Conservation (phyloP, 768 basidiomycete species). For the Crepidotus variabilis region DNA sequence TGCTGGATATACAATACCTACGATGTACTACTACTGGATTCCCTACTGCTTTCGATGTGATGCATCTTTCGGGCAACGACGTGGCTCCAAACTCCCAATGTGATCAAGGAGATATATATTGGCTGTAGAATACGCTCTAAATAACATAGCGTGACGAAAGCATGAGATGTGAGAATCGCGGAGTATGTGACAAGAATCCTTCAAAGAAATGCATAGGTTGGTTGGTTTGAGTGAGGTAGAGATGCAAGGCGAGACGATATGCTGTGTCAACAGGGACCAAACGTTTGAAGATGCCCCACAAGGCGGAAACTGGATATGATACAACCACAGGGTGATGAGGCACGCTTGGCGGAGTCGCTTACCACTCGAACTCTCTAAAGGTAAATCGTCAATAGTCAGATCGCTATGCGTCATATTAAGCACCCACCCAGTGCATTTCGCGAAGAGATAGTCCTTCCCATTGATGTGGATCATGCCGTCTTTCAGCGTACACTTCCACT, state of each 20-base stretch:
- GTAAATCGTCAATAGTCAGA: constrained; percentile 3
- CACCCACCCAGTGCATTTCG: constrained; percentile 91
- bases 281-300: not conserved
- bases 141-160: not conserved
- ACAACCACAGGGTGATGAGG: not conserved
- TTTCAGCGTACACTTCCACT: constrained; percentile 98
- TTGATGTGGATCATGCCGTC: constrained; percentile 98
- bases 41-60: not conserved
- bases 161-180: not conserved
- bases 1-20: not conserved
- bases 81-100: not conserved
- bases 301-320: not conserved
- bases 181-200: not conserved
- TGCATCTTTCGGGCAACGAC: not conserved
- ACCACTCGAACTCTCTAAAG: constrained; percentile 42
- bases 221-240: constrained; percentile 5
- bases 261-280: no score
- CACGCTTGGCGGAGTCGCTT: constrained; percentile 3
- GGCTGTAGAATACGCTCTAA: not conserved
- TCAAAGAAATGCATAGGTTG: not conserved
- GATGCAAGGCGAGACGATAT: constrained; percentile 1
- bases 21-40: not conserved
- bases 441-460: constrained; percentile 95
- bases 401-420: not conserved
- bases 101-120: not conserved